A percentile compares a stretch with the other conserved stretches of the same genome.
Evolutionary conservation across 73 alveolate species (phyloP).

Genomic region (Stentor roeselii): DNA sequence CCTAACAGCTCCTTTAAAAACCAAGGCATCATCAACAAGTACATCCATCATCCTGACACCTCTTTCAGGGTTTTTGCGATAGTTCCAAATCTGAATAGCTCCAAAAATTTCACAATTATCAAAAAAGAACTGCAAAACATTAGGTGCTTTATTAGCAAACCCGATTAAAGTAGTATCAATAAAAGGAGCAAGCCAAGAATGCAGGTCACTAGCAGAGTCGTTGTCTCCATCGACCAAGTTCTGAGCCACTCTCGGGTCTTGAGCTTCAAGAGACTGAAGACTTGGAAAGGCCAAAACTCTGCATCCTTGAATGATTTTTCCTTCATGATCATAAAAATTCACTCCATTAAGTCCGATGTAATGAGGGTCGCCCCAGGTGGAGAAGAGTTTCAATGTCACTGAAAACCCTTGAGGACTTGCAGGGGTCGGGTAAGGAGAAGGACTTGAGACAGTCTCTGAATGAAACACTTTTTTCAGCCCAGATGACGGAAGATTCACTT

Average conservation of each 20-base stretch:
- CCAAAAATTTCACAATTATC: conserved; percentile 57
- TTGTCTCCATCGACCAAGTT: conserved; percentile 73
- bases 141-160: conserved; percentile 42
- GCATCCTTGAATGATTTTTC: conserved; percentile 37
- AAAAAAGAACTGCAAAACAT: conserved; percentile 47
- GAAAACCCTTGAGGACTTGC: conserved; percentile 58
- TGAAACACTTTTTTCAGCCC: conserved; percentile 43
- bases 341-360: conserved; percentile 82
- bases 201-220: conserved; percentile 69
- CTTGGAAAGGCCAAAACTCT: conserved; percentile 77
- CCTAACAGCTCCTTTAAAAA: conserved; percentile 52
- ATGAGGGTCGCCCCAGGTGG: conserved; percentile 87
- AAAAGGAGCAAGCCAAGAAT: conserved; percentile 87
- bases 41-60: conserved; percentile 81
- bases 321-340: conserved; percentile 66
- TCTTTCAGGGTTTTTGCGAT: conserved; percentile 72
- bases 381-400: conserved; percentile 48
- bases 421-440: conserved; percentile 47
- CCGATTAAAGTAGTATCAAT: conserved; percentile 50
- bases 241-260: conserved; percentile 85
- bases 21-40: conserved; percentile 60
- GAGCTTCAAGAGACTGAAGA: conserved; percentile 65
- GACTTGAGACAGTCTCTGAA: neutral
- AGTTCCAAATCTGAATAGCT: conserved; percentile 70
- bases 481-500: conserved; percentile 36